Evolutionary conservation across 106 monocot species (phyloP).

Genomic region (Acorus gramineus): DNA sequence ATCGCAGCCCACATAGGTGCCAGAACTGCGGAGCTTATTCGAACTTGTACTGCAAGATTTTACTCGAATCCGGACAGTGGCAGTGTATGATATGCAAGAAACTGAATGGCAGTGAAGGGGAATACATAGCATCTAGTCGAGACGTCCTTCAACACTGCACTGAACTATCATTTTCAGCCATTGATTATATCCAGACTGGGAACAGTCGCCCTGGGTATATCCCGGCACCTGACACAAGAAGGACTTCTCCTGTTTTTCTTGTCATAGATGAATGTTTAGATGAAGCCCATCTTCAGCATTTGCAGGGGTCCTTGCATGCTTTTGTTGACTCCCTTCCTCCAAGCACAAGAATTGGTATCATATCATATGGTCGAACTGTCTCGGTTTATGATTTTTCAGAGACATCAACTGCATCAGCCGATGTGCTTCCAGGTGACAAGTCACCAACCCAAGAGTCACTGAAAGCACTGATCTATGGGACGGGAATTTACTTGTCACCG

Average conservation of each 20-base stretch:
- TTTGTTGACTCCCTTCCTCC: constrained; percentile 85
- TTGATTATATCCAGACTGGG: constrained; percentile 81
- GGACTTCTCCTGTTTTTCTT: constrained; percentile 69
- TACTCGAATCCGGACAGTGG: constrained; percentile 83
- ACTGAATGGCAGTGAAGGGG: constrained; percentile 64
- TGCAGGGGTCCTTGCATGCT: constrained; percentile 96
- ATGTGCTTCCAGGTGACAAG: constrained; percentile 82
- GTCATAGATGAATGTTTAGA: constrained; percentile 96
- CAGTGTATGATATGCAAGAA: constrained; percentile 89
- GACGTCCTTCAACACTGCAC: constrained; percentile 59
- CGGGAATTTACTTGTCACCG: constrained; percentile 78
- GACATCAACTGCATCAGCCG: constrained; percentile 78
- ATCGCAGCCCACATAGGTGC: constrained; percentile 79
- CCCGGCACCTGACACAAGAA: constrained; percentile 68
- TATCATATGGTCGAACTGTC: constrained; percentile 89
- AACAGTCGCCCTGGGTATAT: constrained; percentile 67
- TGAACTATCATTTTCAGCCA: constrained; percentile 58
- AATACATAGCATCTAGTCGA: constrained; percentile 56
- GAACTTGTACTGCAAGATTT: constrained; percentile 67
- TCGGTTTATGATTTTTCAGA: constrained; percentile 99
- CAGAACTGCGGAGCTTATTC: constrained; percentile 86
- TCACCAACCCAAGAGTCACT: constrained; percentile 66
- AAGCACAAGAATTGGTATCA: constrained; percentile 72
- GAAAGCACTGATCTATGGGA: constrained; percentile 89
- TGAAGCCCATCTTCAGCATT: constrained; percentile 86